Evolutionary conservation across 1,284 basidiomycete species (phyloP), one percentile per base, ranked within the genome.

Genomic region (Xanthoconium separans): DNA sequence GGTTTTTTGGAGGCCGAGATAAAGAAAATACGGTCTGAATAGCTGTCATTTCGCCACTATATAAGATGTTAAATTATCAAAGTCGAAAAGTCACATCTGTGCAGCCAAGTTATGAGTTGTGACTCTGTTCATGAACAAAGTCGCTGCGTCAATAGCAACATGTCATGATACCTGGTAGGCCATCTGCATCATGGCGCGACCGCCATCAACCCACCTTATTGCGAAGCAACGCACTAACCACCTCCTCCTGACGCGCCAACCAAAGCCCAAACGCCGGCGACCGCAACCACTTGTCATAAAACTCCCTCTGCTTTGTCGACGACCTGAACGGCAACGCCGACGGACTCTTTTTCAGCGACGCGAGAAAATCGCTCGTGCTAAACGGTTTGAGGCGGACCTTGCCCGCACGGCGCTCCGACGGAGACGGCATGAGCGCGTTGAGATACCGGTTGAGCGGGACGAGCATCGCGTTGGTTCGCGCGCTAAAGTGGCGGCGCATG

Each of bases 391-490:
- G 74, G 16, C 81, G 73, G 9, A 58, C 46, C 18, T 53, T 46
- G 2, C 59, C 56, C 11, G 53, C 47, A 9, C 15, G 54, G 43
- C 80, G 70, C 59, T 84, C 82, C 3, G 73, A 67, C 2, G 83
- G 84, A 15, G 83, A 77, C 27, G 93, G 93, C 63, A 95, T 91
- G 51, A 95, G 81, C 0, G 90, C 92, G 58, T 94, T 91, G 46
- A 98, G 86, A 76, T 98, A 98, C 57, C 95, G 85, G 63, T 95
- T 90, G 4, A 99, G 78, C 0, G 96, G 96, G 2, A 93, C 86
- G n/a, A 98, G 82, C 55, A 98, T 80, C 39, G 89, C 86, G 29
- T 90, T 92, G 0, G 96, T 95, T 24, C 96, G 80, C 46, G 91
- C 85, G 53, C 87, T 85, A 72, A 98, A 95, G 69, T 98, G 94